A percentile compares a stretch with the other conserved stretches of the same genome.
These are phyloP conservation scores for Metarhizium sp. DNA, from an alignment of 2,329 filamentous ascomycete genomes.

Conservation along the genomic window DNA sequence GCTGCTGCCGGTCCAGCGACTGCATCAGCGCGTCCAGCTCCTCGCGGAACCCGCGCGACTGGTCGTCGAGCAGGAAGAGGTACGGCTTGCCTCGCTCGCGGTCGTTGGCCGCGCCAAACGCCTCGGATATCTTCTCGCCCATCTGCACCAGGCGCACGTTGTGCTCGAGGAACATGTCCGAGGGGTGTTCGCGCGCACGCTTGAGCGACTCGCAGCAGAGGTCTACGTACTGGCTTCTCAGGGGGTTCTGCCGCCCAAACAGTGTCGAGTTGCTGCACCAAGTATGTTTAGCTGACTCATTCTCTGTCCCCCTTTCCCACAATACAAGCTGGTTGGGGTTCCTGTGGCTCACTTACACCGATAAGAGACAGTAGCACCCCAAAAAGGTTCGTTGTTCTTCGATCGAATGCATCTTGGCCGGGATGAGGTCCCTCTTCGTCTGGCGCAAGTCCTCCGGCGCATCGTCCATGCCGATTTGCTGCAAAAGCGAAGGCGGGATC, in stretches of 20 bases:
- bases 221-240: slow-evolving; percentile 11
- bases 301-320: too few species aligned
- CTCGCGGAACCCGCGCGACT: slow-evolving; percentile 20
- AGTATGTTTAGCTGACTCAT: neutral
- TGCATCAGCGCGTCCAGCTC: slow-evolving; percentile 24
- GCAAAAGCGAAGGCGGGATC: slow-evolving; percentile 4
- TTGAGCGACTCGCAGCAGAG: too few species aligned
- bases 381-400: slow-evolving; percentile 29
- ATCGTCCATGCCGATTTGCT: slow-evolving; percentile 7
- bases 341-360: slow-evolving; percentile 20
- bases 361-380: slow-evolving; percentile 29
- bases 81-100: slow-evolving; percentile 18
- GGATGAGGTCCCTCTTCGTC: slow-evolving; percentile 9
- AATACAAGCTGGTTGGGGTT: too few species aligned
- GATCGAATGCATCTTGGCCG: slow-evolving; percentile 17
- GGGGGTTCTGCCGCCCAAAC: slow-evolving; percentile 23
- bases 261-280: slow-evolving; percentile 24
- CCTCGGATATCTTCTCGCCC: slow-evolving; percentile 23
- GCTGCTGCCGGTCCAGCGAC: slow-evolving; percentile 16
- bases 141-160: slow-evolving; percentile 25
- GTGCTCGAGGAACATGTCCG: slow-evolving; percentile 15
- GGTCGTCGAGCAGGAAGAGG: slow-evolving; percentile 22
- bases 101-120: slow-evolving; percentile 21
- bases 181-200: too few species aligned
- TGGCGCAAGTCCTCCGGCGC: slow-evolving; percentile 8